These are phyloP conservation scores for Globisporangium yorkense DNA, from an alignment of 352 stramenopile genomes.

Conservation along the genomic window DNA sequence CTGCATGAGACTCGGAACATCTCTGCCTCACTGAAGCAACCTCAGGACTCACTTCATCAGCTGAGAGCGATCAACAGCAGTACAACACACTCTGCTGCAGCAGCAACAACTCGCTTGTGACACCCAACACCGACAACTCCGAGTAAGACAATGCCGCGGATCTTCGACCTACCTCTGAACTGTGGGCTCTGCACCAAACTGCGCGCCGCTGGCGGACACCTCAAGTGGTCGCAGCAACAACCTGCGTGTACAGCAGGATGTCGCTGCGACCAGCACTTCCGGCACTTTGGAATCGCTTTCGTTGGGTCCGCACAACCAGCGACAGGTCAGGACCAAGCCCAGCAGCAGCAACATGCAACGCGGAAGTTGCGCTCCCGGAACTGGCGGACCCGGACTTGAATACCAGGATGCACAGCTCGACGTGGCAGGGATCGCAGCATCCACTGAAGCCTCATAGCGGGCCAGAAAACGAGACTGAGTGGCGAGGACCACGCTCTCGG, in stretches of 20 bases:
- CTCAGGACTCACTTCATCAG: slow-evolving; percentile 15
- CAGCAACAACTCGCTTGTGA: neutral
- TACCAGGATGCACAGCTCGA: slow-evolving; percentile 6
- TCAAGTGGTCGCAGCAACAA: slow-evolving; percentile 11
- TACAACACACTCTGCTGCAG: slow-evolving; percentile 15
- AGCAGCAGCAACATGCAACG: neutral
- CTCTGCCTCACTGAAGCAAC: slow-evolving; percentile 20
- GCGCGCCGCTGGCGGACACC: slow-evolving; percentile 3
- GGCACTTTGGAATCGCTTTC: slow-evolving; percentile 7
- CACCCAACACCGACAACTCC: neutral
- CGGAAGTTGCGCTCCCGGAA: slow-evolving; percentile 2
- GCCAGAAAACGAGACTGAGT: neutral
- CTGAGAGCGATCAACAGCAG: slow-evolving; percentile 8
- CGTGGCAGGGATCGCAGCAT: neutral
- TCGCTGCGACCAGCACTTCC: slow-evolving; percentile 11
- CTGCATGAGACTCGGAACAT: neutral
- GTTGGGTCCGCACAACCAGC: neutral
- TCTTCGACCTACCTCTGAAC: too few relatives aligned
- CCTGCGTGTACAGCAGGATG: slow-evolving; percentile 11
- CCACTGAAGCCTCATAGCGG: slow-evolving; percentile 4
- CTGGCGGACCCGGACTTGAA: slow-evolving; percentile 1
- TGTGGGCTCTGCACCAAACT: slow-evolving; percentile 6
- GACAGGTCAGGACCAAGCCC: neutral
- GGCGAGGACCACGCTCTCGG: slow-evolving; percentile 3
- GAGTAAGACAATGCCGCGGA: neutral